Percentiles rank a stretch among this genome's conserved stretches.
Evolutionary conservation across 1,284 basidiomycete species (phyloP).

Genomic region (Sanghuangporus baumii): DNA sequence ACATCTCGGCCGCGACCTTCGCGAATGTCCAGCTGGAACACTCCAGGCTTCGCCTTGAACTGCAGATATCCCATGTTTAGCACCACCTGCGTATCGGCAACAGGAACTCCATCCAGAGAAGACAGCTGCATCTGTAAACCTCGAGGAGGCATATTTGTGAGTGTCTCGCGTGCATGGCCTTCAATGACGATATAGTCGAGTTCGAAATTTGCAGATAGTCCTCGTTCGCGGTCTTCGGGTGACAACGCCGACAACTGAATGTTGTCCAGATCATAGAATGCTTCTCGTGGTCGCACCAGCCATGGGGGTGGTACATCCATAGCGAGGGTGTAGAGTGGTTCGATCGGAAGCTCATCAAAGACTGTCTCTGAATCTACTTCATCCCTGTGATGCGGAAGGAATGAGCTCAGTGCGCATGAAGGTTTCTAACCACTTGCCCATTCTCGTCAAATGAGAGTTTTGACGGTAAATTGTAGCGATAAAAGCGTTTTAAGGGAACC

Average conservation of each 20-base stretch:
- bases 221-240: conserved; percentile 41
- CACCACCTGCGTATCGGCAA: conserved; percentile 85
- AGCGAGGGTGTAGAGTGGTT: conserved; percentile 85
- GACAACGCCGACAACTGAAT: conserved; percentile 75
- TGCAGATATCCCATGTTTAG: conserved; percentile 96
- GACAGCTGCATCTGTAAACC: conserved; percentile 82
- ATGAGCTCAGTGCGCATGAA: not conserved
- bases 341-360: conserved; percentile 51
- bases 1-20: conserved; percentile 78
- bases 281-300: conserved; percentile 87
- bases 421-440: conserved; percentile 47
- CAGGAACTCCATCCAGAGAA: conserved; percentile 40
- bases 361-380: conserved; percentile 46
- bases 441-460: conserved; percentile 60
- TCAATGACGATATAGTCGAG: conserved; percentile 91
- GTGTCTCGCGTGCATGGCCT: conserved; percentile 82
- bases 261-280: conserved; percentile 93
- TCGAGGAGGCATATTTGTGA: conserved; percentile 62
- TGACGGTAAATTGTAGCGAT: conserved; percentile 70
- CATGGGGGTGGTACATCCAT: conserved; percentile 89
- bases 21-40: conserved; percentile 79
- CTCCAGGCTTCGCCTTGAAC: conserved; percentile 89
- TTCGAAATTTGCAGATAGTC: conserved; percentile 80
- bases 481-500: conserved; percentile 94
- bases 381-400: conserved; percentile 32